Percentiles rank a stretch among this genome's conserved stretches.
These are phyloP conservation scores for Epithele typhae DNA, from an alignment of 768 basidiomycete genomes.

Conservation along the genomic window DNA sequence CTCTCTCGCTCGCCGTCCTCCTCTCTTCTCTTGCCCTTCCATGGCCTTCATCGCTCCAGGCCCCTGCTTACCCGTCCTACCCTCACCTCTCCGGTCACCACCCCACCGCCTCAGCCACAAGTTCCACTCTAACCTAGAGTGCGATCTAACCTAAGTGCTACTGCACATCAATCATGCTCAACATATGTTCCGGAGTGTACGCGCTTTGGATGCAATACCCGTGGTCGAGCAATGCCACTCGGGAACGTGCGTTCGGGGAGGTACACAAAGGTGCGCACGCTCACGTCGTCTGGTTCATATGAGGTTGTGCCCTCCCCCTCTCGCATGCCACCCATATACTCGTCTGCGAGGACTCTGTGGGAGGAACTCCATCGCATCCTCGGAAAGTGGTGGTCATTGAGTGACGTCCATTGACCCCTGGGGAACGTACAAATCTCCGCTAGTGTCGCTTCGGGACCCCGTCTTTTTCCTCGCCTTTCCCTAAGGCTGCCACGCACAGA, in stretches of 20 bases:
- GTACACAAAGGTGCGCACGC: slow-evolving; percentile 10
- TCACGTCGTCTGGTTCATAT: slow-evolving; percentile 13
- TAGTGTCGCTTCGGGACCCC: slow-evolving; percentile 53
- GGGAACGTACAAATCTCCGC: slow-evolving; percentile 41
- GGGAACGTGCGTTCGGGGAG: neutral
- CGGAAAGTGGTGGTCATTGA: slow-evolving; percentile 41
- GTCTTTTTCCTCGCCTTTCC: slow-evolving; percentile 16
- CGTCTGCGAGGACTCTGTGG: slow-evolving; percentile 35
- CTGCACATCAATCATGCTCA: slow-evolving; percentile 29
- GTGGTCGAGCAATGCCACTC: slow-evolving; percentile 18
- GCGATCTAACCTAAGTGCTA: slow-evolving; percentile 58
- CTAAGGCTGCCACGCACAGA: slow-evolving; percentile 14
- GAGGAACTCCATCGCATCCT: slow-evolving; percentile 39
- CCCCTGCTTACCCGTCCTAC: slow-evolving; percentile 29
- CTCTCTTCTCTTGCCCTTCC: slow-evolving; percentile 11
- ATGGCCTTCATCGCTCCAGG: slow-evolving; percentile 46
- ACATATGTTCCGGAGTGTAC: slow-evolving; percentile 27
- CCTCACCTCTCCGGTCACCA: slow-evolving; percentile 25
- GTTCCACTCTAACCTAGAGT: slow-evolving; percentile 43
- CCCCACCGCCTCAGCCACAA: slow-evolving; percentile 44
- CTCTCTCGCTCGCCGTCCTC: neutral
- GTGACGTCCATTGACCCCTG: slow-evolving; percentile 13
- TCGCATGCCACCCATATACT: slow-evolving; percentile 5
- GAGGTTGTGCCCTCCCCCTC: slow-evolving; percentile 4
- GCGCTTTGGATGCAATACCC: slow-evolving; percentile 9